A percentile compares a stretch with the other conserved stretches of the same genome.
These are phyloP conservation scores for Colletotrichum salicis DNA, from an alignment of 2,329 filamentous ascomycete species.

Conservation along the genomic window DNA sequence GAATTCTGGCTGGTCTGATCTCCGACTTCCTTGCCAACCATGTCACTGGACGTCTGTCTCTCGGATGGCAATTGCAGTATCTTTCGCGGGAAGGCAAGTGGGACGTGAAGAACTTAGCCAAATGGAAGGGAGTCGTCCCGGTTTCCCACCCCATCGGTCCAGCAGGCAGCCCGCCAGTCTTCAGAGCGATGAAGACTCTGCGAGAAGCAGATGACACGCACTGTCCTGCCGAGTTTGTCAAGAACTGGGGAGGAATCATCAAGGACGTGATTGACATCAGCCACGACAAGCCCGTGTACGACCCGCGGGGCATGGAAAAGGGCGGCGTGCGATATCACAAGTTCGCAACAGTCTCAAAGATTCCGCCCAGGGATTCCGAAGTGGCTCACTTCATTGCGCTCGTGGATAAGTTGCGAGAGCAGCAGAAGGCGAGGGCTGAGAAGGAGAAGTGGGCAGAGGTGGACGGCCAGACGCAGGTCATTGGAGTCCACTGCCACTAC, in stretches of 20 bases:
- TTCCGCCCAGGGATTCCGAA: conserved; percentile 74
- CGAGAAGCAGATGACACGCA: conserved; percentile 88
- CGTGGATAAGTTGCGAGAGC: conserved; percentile 68
- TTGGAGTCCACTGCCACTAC: conserved; percentile 95
- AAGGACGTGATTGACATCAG: conserved; percentile 89
- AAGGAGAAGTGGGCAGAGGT: conserved; percentile 54
- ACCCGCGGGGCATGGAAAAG: conserved; percentile 75
- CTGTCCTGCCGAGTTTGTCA: conserved; percentile 77
- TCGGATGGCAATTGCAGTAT: conserved; percentile 92
- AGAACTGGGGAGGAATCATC: conserved; percentile 73
- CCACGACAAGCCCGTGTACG: conserved; percentile 90
- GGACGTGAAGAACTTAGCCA: conserved; percentile 96
- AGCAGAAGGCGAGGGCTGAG: conserved; percentile 59
- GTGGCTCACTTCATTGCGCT: conserved; percentile 65
- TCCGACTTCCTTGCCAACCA: conserved; percentile 82
- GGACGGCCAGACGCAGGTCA: conserved; percentile 55
- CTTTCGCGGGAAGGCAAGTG: conserved; percentile 92
- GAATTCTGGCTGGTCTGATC: conserved; percentile 82
- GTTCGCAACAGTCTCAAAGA: conserved; percentile 91
- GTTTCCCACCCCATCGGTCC: conserved; percentile 80
- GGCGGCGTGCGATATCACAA: conserved; percentile 81
- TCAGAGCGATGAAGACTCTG: conserved; percentile 92
- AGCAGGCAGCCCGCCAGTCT: conserved; percentile 62
- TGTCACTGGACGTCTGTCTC: conserved; percentile 80
- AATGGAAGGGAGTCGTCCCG: conserved; percentile 84